Evolutionary conservation across 2,329 filamentous ascomycete species (phyloP).

Genomic region (Colletotrichum euphorbiae): DNA sequence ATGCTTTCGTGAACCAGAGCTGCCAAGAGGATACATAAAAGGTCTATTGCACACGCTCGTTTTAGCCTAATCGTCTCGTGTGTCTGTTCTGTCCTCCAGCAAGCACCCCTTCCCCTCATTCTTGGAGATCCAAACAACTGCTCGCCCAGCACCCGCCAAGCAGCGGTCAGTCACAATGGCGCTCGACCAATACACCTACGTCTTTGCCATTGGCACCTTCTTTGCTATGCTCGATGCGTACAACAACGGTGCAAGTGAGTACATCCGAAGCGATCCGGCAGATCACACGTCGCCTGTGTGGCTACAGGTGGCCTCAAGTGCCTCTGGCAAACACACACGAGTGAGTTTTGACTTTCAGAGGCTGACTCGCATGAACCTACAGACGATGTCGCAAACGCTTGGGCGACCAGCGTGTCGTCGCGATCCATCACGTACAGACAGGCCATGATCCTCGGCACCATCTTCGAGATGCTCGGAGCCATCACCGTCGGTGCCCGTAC

Average conservation of each 20-base stretch:
- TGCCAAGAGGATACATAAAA: slow-evolving; percentile 34
- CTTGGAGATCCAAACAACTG: slow-evolving; percentile 27
- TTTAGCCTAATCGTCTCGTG: neutral
- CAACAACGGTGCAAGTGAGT: slow-evolving; percentile 83
- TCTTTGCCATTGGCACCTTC: slow-evolving; percentile 80
- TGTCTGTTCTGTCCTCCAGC: slow-evolving; percentile 20
- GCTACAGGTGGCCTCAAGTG: neutral
- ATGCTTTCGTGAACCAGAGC: neutral
- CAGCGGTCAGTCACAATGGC: slow-evolving; percentile 58
- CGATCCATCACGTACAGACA: slow-evolving; percentile 77
- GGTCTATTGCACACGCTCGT: slow-evolving; percentile 21
- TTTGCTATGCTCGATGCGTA: slow-evolving; percentile 82
- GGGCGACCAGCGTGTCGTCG: slow-evolving; percentile 86
- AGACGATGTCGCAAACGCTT: slow-evolving; percentile 88
- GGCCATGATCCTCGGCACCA: slow-evolving; percentile 73
- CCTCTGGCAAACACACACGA: neutral
- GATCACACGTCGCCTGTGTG: neutral
- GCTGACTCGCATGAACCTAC: slow-evolving; percentile 25
- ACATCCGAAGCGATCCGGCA: neutral
- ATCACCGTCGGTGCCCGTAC: slow-evolving; percentile 76
- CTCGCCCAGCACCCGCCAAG: slow-evolving; percentile 30
- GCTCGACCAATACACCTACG: slow-evolving; percentile 73
- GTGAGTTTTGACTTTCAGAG: slow-evolving; percentile 14
- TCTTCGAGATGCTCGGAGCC: slow-evolving; percentile 77
- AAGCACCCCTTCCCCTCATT: slow-evolving; percentile 13